Evolutionary conservation across 2,329 filamentous ascomycete species (phyloP).

Genomic region (Epichloe gansuensis): DNA sequence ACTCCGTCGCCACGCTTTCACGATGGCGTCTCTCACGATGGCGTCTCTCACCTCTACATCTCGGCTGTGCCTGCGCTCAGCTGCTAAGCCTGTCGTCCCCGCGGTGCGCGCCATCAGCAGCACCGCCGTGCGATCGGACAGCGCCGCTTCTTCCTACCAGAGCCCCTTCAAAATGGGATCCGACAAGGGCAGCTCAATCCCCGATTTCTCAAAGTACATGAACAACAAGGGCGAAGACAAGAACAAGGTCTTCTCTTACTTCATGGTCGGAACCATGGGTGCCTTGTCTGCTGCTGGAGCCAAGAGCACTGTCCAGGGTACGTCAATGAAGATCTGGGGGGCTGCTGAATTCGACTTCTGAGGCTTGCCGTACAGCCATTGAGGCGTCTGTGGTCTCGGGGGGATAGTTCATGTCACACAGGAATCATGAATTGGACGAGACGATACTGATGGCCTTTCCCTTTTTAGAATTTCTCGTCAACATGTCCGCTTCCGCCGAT

Average conservation of each 20-base stretch:
- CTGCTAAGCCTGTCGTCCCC: slow-evolving; percentile 28
- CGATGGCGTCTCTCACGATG: slow-evolving; percentile 62
- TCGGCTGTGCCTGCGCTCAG: slow-evolving; percentile 53
- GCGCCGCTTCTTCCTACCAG: slow-evolving; percentile 39
- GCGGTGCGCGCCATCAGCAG: slow-evolving; percentile 44
- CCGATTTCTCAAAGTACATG: slow-evolving; percentile 81
- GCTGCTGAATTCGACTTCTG: not conserved
- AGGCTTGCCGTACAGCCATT: slow-evolving; percentile 13
- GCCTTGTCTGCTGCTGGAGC: slow-evolving; percentile 84
- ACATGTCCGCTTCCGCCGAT: slow-evolving; percentile 98
- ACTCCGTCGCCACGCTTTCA: slow-evolving; percentile 8
- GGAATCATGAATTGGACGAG: slow-evolving; percentile 13
- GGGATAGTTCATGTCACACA: slow-evolving; percentile 4
- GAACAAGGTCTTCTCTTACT: slow-evolving; percentile 91
- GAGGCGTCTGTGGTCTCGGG: slow-evolving; percentile 6
- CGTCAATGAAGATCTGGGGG: slow-evolving; percentile 21
- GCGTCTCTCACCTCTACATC: slow-evolving; percentile 56
- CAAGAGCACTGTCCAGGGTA: slow-evolving; percentile 97
- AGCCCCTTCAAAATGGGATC: slow-evolving; percentile 52
- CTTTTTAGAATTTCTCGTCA: slow-evolving; percentile 85
- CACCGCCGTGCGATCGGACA: slow-evolving; percentile 34
- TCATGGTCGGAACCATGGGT: slow-evolving; percentile 95
- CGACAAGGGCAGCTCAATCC: slow-evolving; percentile 55
- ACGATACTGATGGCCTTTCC: slow-evolving; percentile 16
- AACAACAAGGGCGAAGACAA: slow-evolving; percentile 51